Percentiles rank a stretch among this genome's conserved stretches.
phyloP scores from a whole-genome alignment of 2,329 filamentous ascomycete species.

The Cladosporium sp. region DNA sequence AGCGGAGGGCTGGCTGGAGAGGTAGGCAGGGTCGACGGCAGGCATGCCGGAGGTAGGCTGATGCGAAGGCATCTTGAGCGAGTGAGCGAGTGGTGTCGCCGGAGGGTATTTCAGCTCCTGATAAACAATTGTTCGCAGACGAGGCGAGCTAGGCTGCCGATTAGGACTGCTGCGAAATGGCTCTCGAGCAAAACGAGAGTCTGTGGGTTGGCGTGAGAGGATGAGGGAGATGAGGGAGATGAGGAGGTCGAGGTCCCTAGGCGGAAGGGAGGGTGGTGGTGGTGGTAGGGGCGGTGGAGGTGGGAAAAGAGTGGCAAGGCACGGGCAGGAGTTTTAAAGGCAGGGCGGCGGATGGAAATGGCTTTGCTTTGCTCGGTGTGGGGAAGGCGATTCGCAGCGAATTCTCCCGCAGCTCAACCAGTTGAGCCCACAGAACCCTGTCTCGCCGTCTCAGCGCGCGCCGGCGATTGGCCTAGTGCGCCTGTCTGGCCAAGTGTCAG shows the following conservation, averaged over 20 bases:
- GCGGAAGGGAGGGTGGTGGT: neutral
- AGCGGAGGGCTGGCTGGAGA: slow-evolving; percentile 40
- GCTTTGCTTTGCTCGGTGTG: neutral
- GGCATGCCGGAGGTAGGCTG: slow-evolving; percentile 45
- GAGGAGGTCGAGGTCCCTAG: neutral
- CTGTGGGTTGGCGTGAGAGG: slow-evolving; percentile 12
- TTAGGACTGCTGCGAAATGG: slow-evolving; percentile 3
- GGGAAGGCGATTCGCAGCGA: too few relatives aligned
- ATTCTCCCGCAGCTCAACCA: slow-evolving; percentile 11
- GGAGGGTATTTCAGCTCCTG: slow-evolving; percentile 1
- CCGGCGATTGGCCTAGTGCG: slow-evolving; percentile 4
- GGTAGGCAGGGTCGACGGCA: slow-evolving; percentile 46
- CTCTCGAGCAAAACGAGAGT: slow-evolving; percentile 11
- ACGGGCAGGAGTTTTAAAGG: slow-evolving; percentile 9
- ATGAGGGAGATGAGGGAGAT: neutral
- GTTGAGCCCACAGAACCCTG: slow-evolving; percentile 10
- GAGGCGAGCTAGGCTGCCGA: slow-evolving; percentile 3
- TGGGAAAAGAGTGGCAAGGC: slow-evolving; percentile 3
- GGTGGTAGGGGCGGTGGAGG: slow-evolving; percentile 3
- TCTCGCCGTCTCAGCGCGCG: neutral
- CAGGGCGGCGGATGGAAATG: neutral
- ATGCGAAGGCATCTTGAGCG: slow-evolving; percentile 45
- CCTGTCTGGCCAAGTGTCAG: slow-evolving; percentile 6
- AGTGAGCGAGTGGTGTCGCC: neutral
- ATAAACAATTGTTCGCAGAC: slow-evolving; percentile 1